Percentiles rank a stretch among this genome's conserved stretches.
Conservation (phyloP, 805 yeast species). For the Saturnispora ahearnii region DNA sequence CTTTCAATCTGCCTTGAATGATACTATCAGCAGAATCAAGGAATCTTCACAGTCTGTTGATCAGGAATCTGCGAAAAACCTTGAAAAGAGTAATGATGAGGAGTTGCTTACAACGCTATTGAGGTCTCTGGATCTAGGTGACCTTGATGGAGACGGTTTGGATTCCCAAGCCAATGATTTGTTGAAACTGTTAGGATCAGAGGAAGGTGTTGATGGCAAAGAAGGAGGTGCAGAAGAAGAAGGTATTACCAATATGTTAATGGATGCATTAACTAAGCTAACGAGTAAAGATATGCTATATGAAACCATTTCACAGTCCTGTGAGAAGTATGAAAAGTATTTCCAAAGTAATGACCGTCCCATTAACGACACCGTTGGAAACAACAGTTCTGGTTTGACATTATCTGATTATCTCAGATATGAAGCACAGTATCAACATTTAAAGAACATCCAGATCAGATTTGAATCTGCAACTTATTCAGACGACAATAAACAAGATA, state of each 20-base stretch:
- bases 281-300: slow-evolving; percentile 79
- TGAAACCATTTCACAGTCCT: slow-evolving; percentile 79
- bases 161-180: slow-evolving; percentile 1
- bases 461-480: slow-evolving; percentile 60
- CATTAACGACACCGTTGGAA: not conserved
- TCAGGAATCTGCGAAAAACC: slow-evolving; percentile 33
- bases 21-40: slow-evolving; percentile 71
- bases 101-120: slow-evolving; percentile 56
- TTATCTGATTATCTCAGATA: slow-evolving; percentile 36
- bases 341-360: slow-evolving; percentile 37
- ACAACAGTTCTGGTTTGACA: slow-evolving; percentile 23
- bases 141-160: not conserved
- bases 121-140: slow-evolving; percentile 41
- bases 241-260: slow-evolving; percentile 46
- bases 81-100: slow-evolving; percentile 28
- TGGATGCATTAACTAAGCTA: slow-evolving; percentile 71
- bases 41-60: slow-evolving; percentile 69
- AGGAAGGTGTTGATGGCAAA: slow-evolving; percentile 8
- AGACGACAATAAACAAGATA: slow-evolving; percentile 37
- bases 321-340: slow-evolving; percentile 65
- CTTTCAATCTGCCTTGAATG: slow-evolving; percentile 51
- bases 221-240: slow-evolving; percentile 23
- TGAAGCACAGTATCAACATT: slow-evolving; percentile 51
- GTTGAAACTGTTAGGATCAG: not conserved
- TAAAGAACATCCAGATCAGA: slow-evolving; percentile 49